A percentile compares a stretch with the other conserved stretches of the same genome.
phyloP scores from a whole-genome alignment of 2,329 filamentous ascomycete genomes.

The Cercospora citrullina region DNA sequence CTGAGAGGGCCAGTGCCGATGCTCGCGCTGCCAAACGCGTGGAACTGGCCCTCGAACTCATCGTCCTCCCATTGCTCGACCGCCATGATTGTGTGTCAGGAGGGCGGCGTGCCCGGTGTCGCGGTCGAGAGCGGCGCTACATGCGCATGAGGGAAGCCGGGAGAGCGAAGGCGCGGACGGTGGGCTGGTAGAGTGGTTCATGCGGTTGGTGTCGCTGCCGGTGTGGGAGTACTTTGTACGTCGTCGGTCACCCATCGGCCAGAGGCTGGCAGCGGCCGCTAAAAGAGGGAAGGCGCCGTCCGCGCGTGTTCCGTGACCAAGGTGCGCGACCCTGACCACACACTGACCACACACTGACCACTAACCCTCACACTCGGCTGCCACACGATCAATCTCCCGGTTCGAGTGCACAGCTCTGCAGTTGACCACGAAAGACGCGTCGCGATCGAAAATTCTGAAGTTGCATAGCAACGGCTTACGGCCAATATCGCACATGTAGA shows the following conservation, averaged over 20 bases:
- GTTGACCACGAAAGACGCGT: constrained; percentile 7
- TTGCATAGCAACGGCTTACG: constrained; percentile 15
- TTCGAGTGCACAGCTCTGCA: constrained; percentile 5
- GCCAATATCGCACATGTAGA: constrained; percentile 6
- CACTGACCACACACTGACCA: neutral
- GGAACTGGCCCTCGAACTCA: constrained; percentile 64
- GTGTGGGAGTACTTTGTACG: neutral
- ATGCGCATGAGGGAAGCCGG: constrained; percentile 5
- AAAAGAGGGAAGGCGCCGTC: neutral
- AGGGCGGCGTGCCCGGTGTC: constrained; percentile 41
- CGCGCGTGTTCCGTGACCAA: neutral
- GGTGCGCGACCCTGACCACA: neutral
- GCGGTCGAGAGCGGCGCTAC: constrained; percentile 7
- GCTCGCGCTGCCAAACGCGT: constrained; percentile 51
- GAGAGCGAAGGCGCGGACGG: constrained; percentile 5
- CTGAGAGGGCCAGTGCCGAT: constrained; percentile 68
- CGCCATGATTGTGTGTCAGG: constrained; percentile 50
- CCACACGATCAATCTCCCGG: constrained; percentile 6
- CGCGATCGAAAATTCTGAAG: constrained; percentile 9
- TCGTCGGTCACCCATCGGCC: neutral
- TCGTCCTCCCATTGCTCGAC: constrained; percentile 67
- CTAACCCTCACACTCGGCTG: neutral
- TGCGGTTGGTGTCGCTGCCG: constrained; percentile 1
- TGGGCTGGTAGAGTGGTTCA: constrained; percentile 9
- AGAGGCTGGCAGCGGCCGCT: constrained; percentile 2